Conservation (phyloP, 2,329 filamentous ascomycete genomes). For the Trichocomaceae sp. region DNA sequence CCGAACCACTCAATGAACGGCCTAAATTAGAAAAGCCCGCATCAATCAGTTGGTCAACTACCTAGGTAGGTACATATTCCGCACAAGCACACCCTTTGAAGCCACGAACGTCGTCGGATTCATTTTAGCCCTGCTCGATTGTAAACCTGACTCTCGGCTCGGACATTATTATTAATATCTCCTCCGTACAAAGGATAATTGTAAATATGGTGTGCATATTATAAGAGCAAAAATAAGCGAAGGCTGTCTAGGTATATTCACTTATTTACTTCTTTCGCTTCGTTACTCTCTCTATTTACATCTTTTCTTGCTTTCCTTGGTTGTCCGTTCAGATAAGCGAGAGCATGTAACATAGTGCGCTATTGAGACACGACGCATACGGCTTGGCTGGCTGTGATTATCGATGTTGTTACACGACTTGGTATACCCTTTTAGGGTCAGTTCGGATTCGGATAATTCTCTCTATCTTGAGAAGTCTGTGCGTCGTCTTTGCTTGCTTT, state of each 20-base stretch:
- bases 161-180: background rate
- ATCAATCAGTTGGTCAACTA: background rate
- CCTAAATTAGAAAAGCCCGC: background rate
- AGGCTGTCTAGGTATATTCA: background rate
- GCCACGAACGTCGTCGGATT: background rate
- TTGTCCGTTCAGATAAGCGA: background rate
- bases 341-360: background rate
- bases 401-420: background rate
- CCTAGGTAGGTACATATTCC: no score
- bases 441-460: background rate
- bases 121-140: background rate
- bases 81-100: no score
- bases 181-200: background rate
- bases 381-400: background rate
- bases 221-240: background rate
- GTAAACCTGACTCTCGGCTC: background rate
- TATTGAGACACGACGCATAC: background rate
- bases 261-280: background rate
- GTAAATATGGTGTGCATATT: background rate
- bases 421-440: background rate
- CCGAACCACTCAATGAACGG: background rate
- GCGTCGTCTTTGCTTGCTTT: background rate
- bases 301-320: background rate
- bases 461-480: background rate
- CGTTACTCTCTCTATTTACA: background rate